Evolutionary conservation across 1,284 basidiomycete genomes (phyloP).

Genomic region (Apiotrichum gracile): DNA sequence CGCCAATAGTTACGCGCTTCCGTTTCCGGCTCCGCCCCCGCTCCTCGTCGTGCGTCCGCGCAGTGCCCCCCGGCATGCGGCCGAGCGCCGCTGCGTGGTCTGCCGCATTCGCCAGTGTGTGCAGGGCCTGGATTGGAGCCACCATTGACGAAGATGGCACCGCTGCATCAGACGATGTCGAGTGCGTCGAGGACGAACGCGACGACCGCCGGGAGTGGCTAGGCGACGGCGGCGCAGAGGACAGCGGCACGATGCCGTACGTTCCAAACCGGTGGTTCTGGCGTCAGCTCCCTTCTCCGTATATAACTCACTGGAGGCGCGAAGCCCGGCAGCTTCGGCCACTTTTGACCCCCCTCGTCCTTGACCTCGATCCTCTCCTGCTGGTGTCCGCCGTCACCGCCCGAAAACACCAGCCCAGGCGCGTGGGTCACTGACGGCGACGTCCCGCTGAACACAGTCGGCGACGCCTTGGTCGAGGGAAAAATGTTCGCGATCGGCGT

Average conservation of each 20-base stretch:
- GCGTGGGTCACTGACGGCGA: background rate
- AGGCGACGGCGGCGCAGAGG: slow-evolving; percentile 61
- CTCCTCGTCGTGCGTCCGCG: slow-evolving; percentile 7
- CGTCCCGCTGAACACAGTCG: slow-evolving; percentile 15
- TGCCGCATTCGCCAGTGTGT: slow-evolving; percentile 85
- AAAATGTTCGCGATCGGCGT: slow-evolving; percentile 32
- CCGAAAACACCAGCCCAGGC: background rate
- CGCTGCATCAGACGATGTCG: slow-evolving; percentile 67
- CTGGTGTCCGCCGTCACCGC: background rate
- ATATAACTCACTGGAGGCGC: slow-evolving; percentile 63
- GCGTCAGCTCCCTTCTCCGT: slow-evolving; percentile 5
- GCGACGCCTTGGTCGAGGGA: slow-evolving; percentile 27
- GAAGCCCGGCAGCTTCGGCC: slow-evolving; percentile 81
- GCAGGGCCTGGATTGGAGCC: slow-evolving; percentile 85
- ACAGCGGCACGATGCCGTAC: slow-evolving; percentile 63
- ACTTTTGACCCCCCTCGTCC: slow-evolving; percentile 39
- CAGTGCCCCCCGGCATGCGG: no score
- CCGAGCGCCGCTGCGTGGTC: slow-evolving; percentile 69
- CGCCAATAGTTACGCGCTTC: slow-evolving; percentile 32
- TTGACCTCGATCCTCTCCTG: background rate
- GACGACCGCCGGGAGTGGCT: slow-evolving; percentile 29
- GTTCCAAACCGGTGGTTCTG: slow-evolving; percentile 83
- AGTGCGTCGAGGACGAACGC: slow-evolving; percentile 63
- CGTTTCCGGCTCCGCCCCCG: slow-evolving; percentile 24
- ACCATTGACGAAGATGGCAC: slow-evolving; percentile 51